Base-by-base conservation (phyloP, 768 basidiomycete species). In the Lactarius evosmus region DNA sequence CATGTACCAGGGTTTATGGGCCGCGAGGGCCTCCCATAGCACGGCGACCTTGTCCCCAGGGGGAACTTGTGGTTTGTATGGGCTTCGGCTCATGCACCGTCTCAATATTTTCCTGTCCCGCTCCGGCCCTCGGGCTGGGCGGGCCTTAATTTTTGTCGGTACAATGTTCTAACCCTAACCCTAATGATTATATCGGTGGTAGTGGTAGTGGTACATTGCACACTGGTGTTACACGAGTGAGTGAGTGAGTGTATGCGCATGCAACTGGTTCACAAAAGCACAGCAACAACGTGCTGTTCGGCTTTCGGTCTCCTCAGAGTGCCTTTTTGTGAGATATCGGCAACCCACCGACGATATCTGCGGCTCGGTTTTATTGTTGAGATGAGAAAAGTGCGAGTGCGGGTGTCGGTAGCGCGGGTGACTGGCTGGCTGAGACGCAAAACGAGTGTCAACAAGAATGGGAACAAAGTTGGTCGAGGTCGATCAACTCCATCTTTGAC, bases 51-150 rank as follows among this genome's bases (percentile, higher is more conserved):
- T 69, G 69, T 70, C 69, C 69, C 12, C 69, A 70, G 64, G 66
- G 69, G 64, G 66, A 68, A 32, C 62, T 60, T 40, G 60, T 52
- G 66, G 69, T 69, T 70, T 70, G 69, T 70, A 66, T 86, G 83
- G 74, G 82, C 83, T 83, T 82, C 78, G 84, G 85, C 79, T 79
- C 83, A 86, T 85, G 86, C 85, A 88, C 81, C 81, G 84, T 87
- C 85, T 79, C 71, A 86, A 87, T 87, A 87, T 87, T 87, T 88
- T 80, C 85, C 86, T 76, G 85, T 86, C 82, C 83, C 78, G 76
- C 80, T 80, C 79, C 70, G 80, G 83, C 83, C 84, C 69, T 67
- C 69, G 69, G 69, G 69, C 69, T 70, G 69, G 69, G 69, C 44
- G 67, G 69, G 69, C 72, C 71, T 61, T 72, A 67, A 74, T 75